Percentiles rank a stretch among this genome's conserved stretches.
These are phyloP conservation scores for Sporisorium reilianum DNA, from an alignment of 1,284 basidiomycete species.

Conservation along the genomic window DNA sequence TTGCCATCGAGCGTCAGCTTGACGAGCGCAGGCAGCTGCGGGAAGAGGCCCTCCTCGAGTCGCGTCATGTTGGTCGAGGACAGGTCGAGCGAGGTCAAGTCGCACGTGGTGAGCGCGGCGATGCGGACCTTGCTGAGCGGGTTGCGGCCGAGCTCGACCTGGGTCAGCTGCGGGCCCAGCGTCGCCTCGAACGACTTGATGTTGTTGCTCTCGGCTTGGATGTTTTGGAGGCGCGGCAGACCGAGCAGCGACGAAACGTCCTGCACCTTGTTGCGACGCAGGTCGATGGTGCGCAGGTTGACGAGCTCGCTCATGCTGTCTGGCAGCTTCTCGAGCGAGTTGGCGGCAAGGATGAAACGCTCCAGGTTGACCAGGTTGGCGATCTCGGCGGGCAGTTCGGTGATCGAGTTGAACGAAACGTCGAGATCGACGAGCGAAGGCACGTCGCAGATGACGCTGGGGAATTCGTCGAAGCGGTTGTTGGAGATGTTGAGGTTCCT, in stretches of 20 bases:
- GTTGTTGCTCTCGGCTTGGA: constrained; percentile 65
- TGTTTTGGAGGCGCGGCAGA: constrained; percentile 56
- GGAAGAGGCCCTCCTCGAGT: constrained; percentile 75
- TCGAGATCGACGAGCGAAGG: constrained; percentile 84
- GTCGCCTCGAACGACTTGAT: constrained; percentile 62
- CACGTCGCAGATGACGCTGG: constrained; percentile 82
- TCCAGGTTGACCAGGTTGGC: constrained; percentile 74
- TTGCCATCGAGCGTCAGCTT: constrained; percentile 71
- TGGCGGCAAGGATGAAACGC: constrained; percentile 63
- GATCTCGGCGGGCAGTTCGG: constrained; percentile 83
- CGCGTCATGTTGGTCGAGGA: constrained; percentile 90
- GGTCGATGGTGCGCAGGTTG: constrained; percentile 61
- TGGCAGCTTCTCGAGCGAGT: constrained; percentile 61
- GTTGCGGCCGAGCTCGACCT: constrained; percentile 63
- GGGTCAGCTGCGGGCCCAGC: constrained; percentile 47
- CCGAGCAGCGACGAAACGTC: constrained; percentile 58
- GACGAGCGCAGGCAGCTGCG: constrained; percentile 57
- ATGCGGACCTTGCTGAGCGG: constrained; percentile 62
- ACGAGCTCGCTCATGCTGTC: constrained; percentile 53
- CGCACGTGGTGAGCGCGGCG: constrained; percentile 72
- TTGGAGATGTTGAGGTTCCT: constrained; percentile 93
- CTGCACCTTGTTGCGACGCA: constrained; percentile 63
- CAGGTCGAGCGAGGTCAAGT: constrained; percentile 85
- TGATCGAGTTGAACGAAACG: constrained; percentile 93
- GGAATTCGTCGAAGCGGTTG: constrained; percentile 90